Evolutionary conservation across 257 asterid species (phyloP).

Genomic region (Solanum habrochaites): DNA sequence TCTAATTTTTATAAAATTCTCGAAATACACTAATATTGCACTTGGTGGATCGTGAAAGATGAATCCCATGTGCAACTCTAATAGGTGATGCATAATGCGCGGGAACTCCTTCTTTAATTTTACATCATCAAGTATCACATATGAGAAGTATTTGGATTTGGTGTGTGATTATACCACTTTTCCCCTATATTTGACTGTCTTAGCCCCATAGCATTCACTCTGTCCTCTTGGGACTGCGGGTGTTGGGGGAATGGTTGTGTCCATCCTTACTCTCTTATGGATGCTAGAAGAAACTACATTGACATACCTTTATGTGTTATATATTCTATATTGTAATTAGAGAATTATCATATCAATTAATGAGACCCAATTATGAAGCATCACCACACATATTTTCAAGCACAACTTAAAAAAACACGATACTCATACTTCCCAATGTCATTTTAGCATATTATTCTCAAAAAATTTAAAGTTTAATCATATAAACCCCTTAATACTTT

Average conservation of each 20-base stretch:
- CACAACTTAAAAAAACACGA: not conserved
- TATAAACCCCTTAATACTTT: not conserved
- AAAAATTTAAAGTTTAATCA: no score
- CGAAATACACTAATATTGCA: no score
- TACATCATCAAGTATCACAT: not conserved
- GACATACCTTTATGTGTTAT: not conserved
- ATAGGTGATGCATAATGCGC: not conserved
- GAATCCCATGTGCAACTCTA: not conserved
- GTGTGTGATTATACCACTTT: not conserved
- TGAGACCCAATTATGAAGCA: not conserved
- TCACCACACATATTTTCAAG: not conserved
- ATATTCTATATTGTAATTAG: not conserved
- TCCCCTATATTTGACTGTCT: not conserved
- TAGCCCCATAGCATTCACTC: no score
- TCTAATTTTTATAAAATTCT: no score
- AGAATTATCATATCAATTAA: no score
- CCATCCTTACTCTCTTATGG: not conserved
- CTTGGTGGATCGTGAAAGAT: not conserved
- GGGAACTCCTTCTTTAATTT: no score
- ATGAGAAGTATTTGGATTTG: not conserved
- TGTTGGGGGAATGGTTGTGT: not conserved
- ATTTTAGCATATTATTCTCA: not conserved
- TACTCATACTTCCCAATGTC: not conserved
- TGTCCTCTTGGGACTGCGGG: not conserved
- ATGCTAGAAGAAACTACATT: no score